Evolutionary conservation across 2,329 filamentous ascomycete genomes (phyloP).

Genomic region (Penicillium sp.): DNA sequence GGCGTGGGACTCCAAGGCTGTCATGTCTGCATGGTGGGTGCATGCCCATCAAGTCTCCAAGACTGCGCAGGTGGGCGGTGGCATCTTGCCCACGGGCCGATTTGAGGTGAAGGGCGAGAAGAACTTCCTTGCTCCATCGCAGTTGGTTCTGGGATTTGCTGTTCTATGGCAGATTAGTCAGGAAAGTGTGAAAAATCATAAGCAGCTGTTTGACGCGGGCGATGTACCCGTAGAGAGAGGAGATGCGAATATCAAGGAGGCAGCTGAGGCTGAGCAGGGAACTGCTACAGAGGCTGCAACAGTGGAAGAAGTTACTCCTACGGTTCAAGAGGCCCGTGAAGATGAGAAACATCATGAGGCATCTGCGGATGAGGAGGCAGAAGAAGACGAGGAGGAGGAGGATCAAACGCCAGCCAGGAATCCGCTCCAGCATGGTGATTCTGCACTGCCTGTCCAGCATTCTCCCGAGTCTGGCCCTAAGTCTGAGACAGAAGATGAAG

Average conservation of each 20-base stretch:
- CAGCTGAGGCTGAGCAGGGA: slow-evolving; percentile 30
- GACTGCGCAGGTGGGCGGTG: slow-evolving; percentile 76
- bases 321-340: slow-evolving; percentile 15
- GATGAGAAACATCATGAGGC: slow-evolving; percentile 25
- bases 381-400: slow-evolving; percentile 43
- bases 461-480: slow-evolving; percentile 19
- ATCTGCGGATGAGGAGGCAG: slow-evolving; percentile 22
- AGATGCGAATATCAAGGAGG: slow-evolving; percentile 19
- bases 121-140: slow-evolving; percentile 85
- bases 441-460: slow-evolving; percentile 11
- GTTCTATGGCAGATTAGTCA: slow-evolving; percentile 88
- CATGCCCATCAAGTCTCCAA: slow-evolving; percentile 89
- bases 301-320: slow-evolving; percentile 17
- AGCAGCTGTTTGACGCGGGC: slow-evolving; percentile 61
- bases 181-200: slow-evolving; percentile 78
- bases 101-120: slow-evolving; percentile 86
- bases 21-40: slow-evolving; percentile 97
- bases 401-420: slow-evolving; percentile 22
- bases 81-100: slow-evolving; percentile 70
- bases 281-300: slow-evolving; percentile 13
- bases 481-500: slow-evolving; percentile 38
- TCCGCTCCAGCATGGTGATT: slow-evolving; percentile 27
- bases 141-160: slow-evolving; percentile 83
- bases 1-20: slow-evolving; percentile 95
- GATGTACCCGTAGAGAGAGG: slow-evolving; percentile 30